Evolutionary conservation across 202 grass and related monocot species (phyloP).

Genomic region (Schoenoplectus triqueter): DNA sequence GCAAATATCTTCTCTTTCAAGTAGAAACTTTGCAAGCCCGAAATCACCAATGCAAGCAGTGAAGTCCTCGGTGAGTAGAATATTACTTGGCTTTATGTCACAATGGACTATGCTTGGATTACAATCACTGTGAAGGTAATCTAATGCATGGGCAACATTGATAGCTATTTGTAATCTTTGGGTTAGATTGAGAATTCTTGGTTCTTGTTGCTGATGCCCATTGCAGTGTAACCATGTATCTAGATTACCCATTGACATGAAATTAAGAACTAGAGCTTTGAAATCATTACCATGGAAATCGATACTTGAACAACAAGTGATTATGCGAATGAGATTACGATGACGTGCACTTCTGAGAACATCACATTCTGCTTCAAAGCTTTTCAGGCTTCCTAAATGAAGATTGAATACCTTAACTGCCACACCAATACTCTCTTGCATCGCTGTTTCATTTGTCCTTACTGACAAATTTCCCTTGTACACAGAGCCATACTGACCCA

Average conservation of each 20-base stretch:
- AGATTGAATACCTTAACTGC: slow-evolving; percentile 50
- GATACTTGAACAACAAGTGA: slow-evolving; percentile 40
- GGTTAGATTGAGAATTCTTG: slow-evolving; percentile 18
- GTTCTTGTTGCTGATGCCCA: neutral
- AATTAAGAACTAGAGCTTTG: slow-evolving; percentile 44
- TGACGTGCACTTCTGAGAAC: slow-evolving; percentile 38
- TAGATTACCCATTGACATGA: slow-evolving; percentile 43
- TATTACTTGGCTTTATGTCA: slow-evolving; percentile 16
- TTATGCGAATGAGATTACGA: slow-evolving; percentile 44
- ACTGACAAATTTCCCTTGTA: neutral
- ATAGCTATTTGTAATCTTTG: slow-evolving; percentile 35
- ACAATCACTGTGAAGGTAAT: slow-evolving; percentile 39
- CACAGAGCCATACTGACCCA: neutral
- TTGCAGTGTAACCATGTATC: slow-evolving; percentile 45
- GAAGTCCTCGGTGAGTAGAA: neutral
- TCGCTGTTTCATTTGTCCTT: neutral
- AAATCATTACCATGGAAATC: slow-evolving; percentile 47
- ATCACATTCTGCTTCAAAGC: slow-evolving; percentile 46
- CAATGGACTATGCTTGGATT: slow-evolving; percentile 29
- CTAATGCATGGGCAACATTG: slow-evolving; percentile 17
- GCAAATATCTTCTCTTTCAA: neutral
- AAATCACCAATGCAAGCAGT: slow-evolving; percentile 18
- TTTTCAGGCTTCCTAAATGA: slow-evolving; percentile 36
- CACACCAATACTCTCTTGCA: neutral
- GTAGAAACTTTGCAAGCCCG: slow-evolving; percentile 12